Percentiles rank a stretch among this genome's conserved stretches.
Evolutionary conservation across 2,329 filamentous ascomycete species (phyloP).

Genomic region (Botrytis byssoidea): DNA sequence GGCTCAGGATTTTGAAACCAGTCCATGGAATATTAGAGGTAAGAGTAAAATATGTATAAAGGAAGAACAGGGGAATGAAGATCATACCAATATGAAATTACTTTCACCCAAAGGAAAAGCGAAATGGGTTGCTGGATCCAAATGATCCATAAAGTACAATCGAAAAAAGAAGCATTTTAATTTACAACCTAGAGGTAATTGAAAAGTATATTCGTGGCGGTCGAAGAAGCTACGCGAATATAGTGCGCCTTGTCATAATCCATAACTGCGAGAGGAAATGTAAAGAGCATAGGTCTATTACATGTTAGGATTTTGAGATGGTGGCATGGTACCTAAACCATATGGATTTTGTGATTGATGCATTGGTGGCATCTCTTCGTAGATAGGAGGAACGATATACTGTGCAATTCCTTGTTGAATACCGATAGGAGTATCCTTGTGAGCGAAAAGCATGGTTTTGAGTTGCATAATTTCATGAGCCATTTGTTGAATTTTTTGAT

Average conservation of each 20-base stretch:
- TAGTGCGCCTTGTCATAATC: not conserved
- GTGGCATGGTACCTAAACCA: conserved; percentile 12
- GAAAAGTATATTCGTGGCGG: not conserved
- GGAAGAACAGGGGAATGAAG: not conserved
- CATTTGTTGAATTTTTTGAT: conserved; percentile 76
- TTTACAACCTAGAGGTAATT: not conserved
- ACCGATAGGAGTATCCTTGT: conserved; percentile 94
- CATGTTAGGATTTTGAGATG: conserved; percentile 7
- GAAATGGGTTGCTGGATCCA: not conserved
- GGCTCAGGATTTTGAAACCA: not conserved
- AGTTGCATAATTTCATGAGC: conserved; percentile 93
- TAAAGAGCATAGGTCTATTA: not conserved
- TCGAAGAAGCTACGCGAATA: not conserved
- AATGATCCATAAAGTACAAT: not conserved
- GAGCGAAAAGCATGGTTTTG: conserved; percentile 86
- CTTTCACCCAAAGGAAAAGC: not conserved
- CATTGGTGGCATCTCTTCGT: not conserved
- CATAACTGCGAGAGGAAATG: not conserved
- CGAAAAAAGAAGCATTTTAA: not conserved
- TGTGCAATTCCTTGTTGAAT: conserved; percentile 68
- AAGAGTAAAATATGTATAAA: not conserved
- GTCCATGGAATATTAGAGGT: not conserved
- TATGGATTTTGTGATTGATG: conserved; percentile 13
- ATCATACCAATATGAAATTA: not conserved
- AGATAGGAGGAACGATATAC: not conserved